phyloP scores from a whole-genome alignment of 306 rosid species.

The Acacia melanoxylon region DNA sequence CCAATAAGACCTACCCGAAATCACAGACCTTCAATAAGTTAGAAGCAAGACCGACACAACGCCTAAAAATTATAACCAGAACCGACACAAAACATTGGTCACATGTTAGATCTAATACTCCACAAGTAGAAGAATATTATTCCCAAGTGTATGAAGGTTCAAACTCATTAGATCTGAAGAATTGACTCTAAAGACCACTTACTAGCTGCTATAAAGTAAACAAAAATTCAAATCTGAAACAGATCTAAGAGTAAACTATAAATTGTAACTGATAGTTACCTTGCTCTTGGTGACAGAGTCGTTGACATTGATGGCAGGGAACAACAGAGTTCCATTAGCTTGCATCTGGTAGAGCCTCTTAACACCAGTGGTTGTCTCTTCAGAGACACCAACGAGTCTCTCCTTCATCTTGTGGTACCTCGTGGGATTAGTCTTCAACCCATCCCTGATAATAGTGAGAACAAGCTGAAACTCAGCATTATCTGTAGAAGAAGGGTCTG shows the following conservation, averaged over 20 bases:
- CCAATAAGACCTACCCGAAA: not conserved
- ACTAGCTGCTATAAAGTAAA: no score
- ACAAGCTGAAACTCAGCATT: slow-evolving; percentile 90
- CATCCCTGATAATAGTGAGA: slow-evolving; percentile 67
- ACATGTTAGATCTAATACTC: not conserved
- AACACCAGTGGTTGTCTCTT: slow-evolving; percentile 97
- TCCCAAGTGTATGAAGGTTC: not conserved
- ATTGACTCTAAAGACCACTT: not conserved
- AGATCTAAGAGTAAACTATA: slow-evolving; percentile 12
- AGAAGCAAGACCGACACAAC: not conserved
- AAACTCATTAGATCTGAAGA: not conserved
- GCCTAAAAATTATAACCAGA: not conserved
- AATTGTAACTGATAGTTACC: slow-evolving; percentile 39
- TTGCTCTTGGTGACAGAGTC: slow-evolving; percentile 99
- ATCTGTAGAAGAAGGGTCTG: slow-evolving; percentile 71
- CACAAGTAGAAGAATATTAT: not conserved
- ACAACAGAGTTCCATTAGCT: slow-evolving; percentile 62
- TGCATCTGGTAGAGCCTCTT: slow-evolving; percentile 98
- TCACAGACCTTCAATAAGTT: not conserved
- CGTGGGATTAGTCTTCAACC: slow-evolving; percentile 77
- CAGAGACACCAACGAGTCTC: slow-evolving; percentile 86
- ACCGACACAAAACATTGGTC: not conserved
- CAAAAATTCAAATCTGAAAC: slow-evolving; percentile 19
- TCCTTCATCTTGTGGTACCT: slow-evolving; percentile 89
- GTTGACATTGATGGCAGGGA: slow-evolving; percentile 94